These are phyloP conservation scores for Proliferodiscus dingleyae DNA, from an alignment of 2,329 filamentous ascomycete species.

Conservation along the genomic window DNA sequence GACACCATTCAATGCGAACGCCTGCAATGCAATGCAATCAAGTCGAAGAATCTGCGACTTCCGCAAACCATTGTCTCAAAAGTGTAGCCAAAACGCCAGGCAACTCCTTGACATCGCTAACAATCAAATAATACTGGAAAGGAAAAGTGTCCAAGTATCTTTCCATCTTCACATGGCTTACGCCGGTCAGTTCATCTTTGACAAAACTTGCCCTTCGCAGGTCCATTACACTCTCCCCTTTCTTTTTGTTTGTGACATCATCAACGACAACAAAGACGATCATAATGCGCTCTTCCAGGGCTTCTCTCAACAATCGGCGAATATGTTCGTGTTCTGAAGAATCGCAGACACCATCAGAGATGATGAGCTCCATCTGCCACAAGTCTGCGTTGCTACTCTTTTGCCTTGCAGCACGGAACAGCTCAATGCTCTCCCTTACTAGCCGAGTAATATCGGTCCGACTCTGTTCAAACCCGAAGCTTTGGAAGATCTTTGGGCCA, in stretches of 20 bases:
- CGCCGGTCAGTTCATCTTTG: conserved; percentile 50
- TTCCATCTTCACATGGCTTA: conserved; percentile 72
- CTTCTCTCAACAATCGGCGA: conserved; percentile 74
- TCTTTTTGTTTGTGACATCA: conserved; percentile 45
- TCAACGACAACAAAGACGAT: conserved; percentile 98
- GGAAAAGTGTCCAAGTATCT: conserved; percentile 94
- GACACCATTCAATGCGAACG: neutral
- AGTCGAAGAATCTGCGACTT: conserved; percentile 40
- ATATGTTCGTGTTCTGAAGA: conserved; percentile 75
- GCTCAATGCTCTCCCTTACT: conserved; percentile 69
- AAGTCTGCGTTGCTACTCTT: conserved; percentile 58
- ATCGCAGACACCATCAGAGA: conserved; percentile 91
- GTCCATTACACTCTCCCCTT: conserved; percentile 72
- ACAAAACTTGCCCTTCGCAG: conserved; percentile 83
- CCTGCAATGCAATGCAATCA: conserved; percentile 2
- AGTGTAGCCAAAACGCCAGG: conserved; percentile 82
- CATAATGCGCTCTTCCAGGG: conserved; percentile 93
- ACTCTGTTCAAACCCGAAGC: conserved; percentile 80
- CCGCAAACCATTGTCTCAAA: conserved; percentile 92
- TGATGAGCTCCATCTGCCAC: conserved; percentile 91
- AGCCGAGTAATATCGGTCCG: conserved; percentile 81
- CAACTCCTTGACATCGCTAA: conserved; percentile 85
- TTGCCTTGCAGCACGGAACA: conserved; percentile 71
- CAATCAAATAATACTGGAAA: conserved; percentile 94
- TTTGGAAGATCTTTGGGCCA: conserved; percentile 76